Evolutionary conservation across 805 yeast species (phyloP).

Genomic region (Spathaspora boniae): DNA sequence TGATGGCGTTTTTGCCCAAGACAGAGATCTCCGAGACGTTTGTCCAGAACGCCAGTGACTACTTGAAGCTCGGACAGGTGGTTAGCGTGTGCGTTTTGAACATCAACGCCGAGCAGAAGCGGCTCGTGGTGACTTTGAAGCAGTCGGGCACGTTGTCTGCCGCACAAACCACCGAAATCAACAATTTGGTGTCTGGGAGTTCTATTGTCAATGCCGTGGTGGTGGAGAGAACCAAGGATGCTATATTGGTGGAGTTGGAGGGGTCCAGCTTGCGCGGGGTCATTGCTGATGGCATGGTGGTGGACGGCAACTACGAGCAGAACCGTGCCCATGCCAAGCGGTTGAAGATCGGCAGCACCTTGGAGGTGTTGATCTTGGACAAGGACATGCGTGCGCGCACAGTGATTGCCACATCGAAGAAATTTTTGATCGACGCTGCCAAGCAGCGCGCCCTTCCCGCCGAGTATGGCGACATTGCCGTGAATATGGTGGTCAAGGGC

Average conservation of each 20-base stretch:
- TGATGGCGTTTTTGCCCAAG: constrained; percentile 79
- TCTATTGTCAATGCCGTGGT: constrained; percentile 57
- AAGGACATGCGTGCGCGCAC: constrained; percentile 60
- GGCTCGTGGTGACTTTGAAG: constrained; percentile 72
- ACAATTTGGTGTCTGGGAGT: constrained; percentile 55
- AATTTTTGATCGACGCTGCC: constrained; percentile 65
- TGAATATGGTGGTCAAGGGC: constrained; percentile 54
- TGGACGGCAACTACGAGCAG: constrained; percentile 74
- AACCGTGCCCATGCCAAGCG: constrained; percentile 64
- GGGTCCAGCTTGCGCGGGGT: constrained; percentile 60
- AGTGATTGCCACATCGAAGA: constrained; percentile 61
- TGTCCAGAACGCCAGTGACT: constrained; percentile 73
- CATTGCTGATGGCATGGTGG: constrained; percentile 67
- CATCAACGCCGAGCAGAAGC: constrained; percentile 49
- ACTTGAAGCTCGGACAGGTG: constrained; percentile 80
- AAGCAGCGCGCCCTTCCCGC: constrained; percentile 51
- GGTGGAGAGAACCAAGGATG: constrained; percentile 73
- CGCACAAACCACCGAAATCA: constrained; percentile 44
- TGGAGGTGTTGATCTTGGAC: constrained; percentile 64
- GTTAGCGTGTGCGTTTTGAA: constrained; percentile 62
- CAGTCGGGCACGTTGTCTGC: constrained; percentile 52
- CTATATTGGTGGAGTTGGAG: constrained; percentile 62
- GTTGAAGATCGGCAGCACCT: constrained; percentile 56
- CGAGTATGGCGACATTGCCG: constrained; percentile 52
- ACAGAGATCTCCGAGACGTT: constrained; percentile 87